Evolutionary conservation across 768 basidiomycete species (phyloP), one percentile per base, ranked within the genome.

Genomic region (Boletus subparvulus): DNA sequence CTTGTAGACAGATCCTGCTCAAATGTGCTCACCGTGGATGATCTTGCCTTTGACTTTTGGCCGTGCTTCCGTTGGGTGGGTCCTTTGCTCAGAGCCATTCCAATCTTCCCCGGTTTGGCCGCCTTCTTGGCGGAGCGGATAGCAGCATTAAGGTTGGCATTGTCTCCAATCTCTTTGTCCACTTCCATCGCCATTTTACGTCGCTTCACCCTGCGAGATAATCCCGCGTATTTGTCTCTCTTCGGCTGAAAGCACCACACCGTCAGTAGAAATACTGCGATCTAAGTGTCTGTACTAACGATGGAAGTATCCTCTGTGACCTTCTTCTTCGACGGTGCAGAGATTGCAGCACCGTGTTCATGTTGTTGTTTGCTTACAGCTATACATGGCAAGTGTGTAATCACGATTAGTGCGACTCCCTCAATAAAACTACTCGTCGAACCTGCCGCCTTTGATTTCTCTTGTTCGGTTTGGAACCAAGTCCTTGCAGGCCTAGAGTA

Each of bases 381-480:
- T 97, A 62, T 55, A 50, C 39, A 36, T 51, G 33, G 40, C 35
- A 37, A 33, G 8, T 24, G 19, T 17, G 45, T 28, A 12, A 3
- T 19, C 24, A 32, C 9, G 13, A 46, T 69, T 16, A 65, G 56
- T 42, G 21, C 12, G 10, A 24, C 4, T 32, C 63, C 51, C 8
- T 40, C 17, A 44, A 45, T n/a, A 24, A 50, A 33, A 45, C 32
- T 4, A 17, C 39, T 12, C 2, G 19, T 47, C 61, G 41, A 59
- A 96, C 94, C 88, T 83, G 88, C 84, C 6, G 93, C 81, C 57
- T 82, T 83, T 59, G 79, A 73, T 75, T 90, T 98, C 65, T 97
- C 93, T 70, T 88, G 90, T 54, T 80, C 78, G 10, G 81, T 85
- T 74, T 98, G 97, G 81, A 99, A 99, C 97, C 97, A 99, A n/a